Evolutionary conservation across 768 basidiomycete species (phyloP).

Genomic region (Boletus rufocinnamomeus): DNA sequence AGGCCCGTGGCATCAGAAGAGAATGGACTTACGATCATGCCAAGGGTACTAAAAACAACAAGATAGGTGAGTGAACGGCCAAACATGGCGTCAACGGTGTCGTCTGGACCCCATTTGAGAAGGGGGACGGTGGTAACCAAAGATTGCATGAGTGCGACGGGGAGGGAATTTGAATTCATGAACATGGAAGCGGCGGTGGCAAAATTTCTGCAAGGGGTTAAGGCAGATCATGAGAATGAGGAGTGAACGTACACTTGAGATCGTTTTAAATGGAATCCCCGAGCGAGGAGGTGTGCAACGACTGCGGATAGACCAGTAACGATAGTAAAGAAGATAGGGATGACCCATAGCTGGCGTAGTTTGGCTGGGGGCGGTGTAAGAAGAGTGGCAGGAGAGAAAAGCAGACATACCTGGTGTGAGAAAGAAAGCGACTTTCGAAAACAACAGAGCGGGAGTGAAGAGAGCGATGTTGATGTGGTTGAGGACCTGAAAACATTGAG

Average conservation of each 20-base stretch:
- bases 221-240: not conserved
- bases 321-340: constrained; percentile 82
- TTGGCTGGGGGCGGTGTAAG: constrained; percentile 50
- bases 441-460: constrained; percentile 85
- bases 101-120: constrained; percentile 78
- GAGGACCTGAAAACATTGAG: constrained; percentile 51
- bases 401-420: constrained; percentile 64
- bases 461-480: constrained; percentile 85
- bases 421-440: constrained; percentile 95
- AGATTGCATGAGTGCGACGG: constrained; percentile 92
- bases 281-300: constrained; percentile 65
- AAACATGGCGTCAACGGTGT: constrained; percentile 86
- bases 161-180: constrained; percentile 94
- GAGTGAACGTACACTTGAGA: constrained; percentile 67
- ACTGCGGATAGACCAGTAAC: constrained; percentile 72
- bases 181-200: constrained; percentile 84
- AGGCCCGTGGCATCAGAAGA: not conserved
- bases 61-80: constrained; percentile 89
- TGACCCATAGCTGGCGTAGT: constrained; percentile 79
- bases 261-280: constrained; percentile 61
- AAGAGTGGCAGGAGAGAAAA: not conserved
- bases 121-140: constrained; percentile 82
- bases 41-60: constrained; percentile 90
- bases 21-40: constrained; percentile 77
- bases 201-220: constrained; percentile 53